Conservation (phyloP, 345 rosid genomes). For the Citropsis articulata region DNA sequence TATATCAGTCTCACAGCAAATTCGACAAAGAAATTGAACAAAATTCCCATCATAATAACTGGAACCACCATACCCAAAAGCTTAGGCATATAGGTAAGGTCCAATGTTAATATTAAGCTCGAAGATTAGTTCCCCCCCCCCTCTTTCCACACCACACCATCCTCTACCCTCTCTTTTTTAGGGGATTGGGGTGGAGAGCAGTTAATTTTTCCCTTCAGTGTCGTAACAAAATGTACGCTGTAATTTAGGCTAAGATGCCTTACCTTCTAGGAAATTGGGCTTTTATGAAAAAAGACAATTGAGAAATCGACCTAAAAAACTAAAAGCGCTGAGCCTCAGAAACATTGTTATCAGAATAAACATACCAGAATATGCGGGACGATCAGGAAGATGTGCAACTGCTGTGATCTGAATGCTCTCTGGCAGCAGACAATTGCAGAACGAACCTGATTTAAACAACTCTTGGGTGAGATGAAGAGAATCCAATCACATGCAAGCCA, state of each 20-base stretch:
- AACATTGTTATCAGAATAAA: conserved; percentile 2
- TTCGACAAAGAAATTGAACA: not conserved
- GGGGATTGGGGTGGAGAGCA: too few species aligned
- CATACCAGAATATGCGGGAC: conserved; percentile 68
- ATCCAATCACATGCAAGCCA: not conserved
- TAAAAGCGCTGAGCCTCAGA: not conserved
- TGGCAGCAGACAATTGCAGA: conserved; percentile 89
- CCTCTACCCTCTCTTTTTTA: too few species aligned
- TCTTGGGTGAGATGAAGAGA: conserved; percentile 14
- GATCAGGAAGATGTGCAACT: conserved; percentile 76
- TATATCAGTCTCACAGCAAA: not conserved
- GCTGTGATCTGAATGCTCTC: conserved; percentile 81
- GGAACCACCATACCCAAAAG: not conserved
- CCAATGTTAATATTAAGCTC: not conserved
- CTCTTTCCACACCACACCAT: too few species aligned
- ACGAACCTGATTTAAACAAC: conserved; percentile 65
- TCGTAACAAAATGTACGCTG: not conserved
- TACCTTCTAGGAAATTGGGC: not conserved
- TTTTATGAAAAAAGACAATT: not conserved
- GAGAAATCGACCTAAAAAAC: not conserved
- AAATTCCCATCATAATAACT: not conserved
- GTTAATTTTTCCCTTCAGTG: not conserved
- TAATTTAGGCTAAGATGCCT: not conserved
- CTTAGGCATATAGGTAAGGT: not conserved
- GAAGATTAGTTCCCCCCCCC: not conserved